Evolutionary conservation across 208 protist species (phyloP), one percentile per base, ranked within the genome.

Genomic region (Leishmania braziliensis): DNA sequence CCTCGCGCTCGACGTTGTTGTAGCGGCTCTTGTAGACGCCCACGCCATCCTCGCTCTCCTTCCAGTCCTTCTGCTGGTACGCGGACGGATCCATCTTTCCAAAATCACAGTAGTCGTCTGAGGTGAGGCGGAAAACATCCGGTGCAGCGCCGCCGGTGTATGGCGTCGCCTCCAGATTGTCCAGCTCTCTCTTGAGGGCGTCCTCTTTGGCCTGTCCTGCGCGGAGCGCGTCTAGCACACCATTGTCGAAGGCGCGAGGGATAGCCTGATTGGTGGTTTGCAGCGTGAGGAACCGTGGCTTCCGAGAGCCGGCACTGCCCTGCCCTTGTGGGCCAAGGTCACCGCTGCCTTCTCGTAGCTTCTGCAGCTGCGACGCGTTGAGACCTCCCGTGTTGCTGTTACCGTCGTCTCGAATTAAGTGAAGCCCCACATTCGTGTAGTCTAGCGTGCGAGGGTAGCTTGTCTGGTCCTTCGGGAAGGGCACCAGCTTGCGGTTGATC

Each of bases 91-190:
- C 91, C 82, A 98, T 90, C 23, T 83, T 86, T 50, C 88, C 88
- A 63, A 93, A 92, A 84, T 98, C 90, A 84, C 91, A 95, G 86
- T 98, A 95, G 78, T 98, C 95, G 76, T 95, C 90, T 12, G 95
- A 97, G 36, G 93, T 95, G n/a, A 95, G 86, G 29, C 92, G 86
- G 76, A 92, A 98, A 39, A 78, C 80, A 79, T 95, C 85, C 12
- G 93, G 91, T 0, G 87, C 84, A 20, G 65, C 78, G 33, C 84
- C 77, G 16, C 29, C 73, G 54, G 63, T 75, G 70, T 92, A 89
- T n/a, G 94, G 93, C 23, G 78, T 81, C n/a, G 73, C 81, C 74
- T 94, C 85, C 39, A 98, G 69, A 46, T 81, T 65, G 29, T 90
- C 87, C 72, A 90, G 73, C 18, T 87, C 78, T 14, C 80, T 66